Evolutionary conservation across 2,329 filamentous ascomycete genomes (phyloP).

Genomic region (Aspergillus ustus): DNA sequence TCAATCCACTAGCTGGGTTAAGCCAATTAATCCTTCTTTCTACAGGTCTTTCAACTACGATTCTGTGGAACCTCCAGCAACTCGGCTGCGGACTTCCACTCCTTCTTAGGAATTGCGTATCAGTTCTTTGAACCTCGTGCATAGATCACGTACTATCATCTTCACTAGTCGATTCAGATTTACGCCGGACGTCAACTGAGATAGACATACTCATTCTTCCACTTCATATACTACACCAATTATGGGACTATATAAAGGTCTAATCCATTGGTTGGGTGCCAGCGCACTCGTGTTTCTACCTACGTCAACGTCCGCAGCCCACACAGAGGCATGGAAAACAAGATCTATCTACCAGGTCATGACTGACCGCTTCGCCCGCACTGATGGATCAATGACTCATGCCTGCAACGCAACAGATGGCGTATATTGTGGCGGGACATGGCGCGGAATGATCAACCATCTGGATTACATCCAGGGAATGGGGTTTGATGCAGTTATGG

Average conservation of each 20-base stretch:
- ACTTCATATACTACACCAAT: background rate
- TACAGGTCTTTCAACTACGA: background rate
- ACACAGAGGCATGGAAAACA: conserved; percentile 42
- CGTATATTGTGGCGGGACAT: conserved; percentile 57
- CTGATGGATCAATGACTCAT: conserved; percentile 42
- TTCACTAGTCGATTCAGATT: background rate
- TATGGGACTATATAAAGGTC: background rate
- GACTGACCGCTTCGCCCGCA: conserved; percentile 52
- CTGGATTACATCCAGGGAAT: conserved; percentile 57
- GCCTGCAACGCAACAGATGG: conserved; percentile 37
- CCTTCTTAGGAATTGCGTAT: background rate
- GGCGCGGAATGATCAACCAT: conserved; percentile 53
- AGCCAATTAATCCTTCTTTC: background rate
- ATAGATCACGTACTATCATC: background rate
- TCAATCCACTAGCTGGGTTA: background rate
- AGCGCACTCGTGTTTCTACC: conserved; percentile 14
- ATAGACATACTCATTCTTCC: background rate
- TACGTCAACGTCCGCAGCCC: conserved; percentile 27
- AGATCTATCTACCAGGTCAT: conserved; percentile 53
- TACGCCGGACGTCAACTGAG: background rate
- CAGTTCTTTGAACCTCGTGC: background rate
- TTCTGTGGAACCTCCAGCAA: background rate
- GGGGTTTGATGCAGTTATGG: conserved; percentile 55
- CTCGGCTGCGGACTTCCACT: background rate
- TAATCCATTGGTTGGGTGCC: conserved; percentile 14